Percentiles rank a stretch among this genome's conserved stretches.
phyloP scores from a whole-genome alignment of 371 early-diverging fungal species.

The Circinella minor region DNA sequence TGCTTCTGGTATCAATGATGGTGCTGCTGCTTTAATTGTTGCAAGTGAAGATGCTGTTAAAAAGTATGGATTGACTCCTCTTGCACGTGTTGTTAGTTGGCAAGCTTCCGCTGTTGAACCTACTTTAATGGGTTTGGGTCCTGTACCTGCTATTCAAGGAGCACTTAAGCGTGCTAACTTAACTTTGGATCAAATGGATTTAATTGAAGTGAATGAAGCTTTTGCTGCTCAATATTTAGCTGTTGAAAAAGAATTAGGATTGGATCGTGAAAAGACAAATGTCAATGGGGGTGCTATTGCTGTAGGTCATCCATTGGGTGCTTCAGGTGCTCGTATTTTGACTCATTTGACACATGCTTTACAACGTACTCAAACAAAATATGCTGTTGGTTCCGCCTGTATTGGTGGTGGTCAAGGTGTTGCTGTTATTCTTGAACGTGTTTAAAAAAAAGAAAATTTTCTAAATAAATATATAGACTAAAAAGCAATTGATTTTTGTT shows the following conservation, averaged over 20 bases:
- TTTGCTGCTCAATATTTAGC: slow-evolving; percentile 95
- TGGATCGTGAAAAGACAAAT: slow-evolving; percentile 84
- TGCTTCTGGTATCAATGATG: slow-evolving; percentile 96
- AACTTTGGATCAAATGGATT: slow-evolving; percentile 83
- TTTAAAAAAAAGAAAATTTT: too few species aligned
- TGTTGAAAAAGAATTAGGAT: slow-evolving; percentile 86
- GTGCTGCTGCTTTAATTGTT: slow-evolving; percentile 91
- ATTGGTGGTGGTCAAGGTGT: slow-evolving; percentile 86
- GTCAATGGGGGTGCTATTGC: slow-evolving; percentile 95
- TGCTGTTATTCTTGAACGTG: slow-evolving; percentile 58
- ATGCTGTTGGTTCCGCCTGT: slow-evolving; percentile 94
- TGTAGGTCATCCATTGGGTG: slow-evolving; percentile 97
- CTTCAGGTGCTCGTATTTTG: slow-evolving; percentile 95
- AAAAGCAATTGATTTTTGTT: too few species aligned
- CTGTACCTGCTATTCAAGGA: slow-evolving; percentile 89
- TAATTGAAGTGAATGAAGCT: slow-evolving; percentile 98
- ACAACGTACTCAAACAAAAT: slow-evolving; percentile 77
- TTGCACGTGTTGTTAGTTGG: slow-evolving; percentile 91
- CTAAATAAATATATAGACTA: too few species aligned
- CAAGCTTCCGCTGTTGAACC: slow-evolving; percentile 86
- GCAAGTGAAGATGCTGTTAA: slow-evolving; percentile 89
- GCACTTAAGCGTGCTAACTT: slow-evolving; percentile 87
- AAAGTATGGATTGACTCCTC: slow-evolving; percentile 77
- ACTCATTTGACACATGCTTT: slow-evolving; percentile 87
- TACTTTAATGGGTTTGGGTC: slow-evolving; percentile 91